Evolutionary conservation across 1,139 yeast genomes (phyloP), one percentile per base, ranked within the genome.

Genomic region (Pichia cactophila): DNA sequence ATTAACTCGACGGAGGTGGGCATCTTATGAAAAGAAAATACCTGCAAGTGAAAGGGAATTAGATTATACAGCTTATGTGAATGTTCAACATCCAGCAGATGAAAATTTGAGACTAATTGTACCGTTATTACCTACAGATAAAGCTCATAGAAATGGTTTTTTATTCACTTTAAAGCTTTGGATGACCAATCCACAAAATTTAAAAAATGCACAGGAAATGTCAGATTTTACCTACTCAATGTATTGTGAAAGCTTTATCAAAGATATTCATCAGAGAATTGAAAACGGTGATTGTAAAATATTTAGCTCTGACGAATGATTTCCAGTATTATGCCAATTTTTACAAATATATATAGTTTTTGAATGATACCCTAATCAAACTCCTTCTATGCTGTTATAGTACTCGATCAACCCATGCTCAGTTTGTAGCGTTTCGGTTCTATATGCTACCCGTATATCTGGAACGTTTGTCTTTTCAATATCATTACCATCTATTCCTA

Each of bases 381-480:
- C 31, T 23, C 48, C 49, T 33, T 41, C 47, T 14, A 51, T 2
- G n/a, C 43, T 45, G 14, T 71, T 63, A 62, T 88, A 89, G 56
- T 78, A 78, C 11, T 79, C 75, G 45, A 90, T 82, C 58, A 92
- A 74, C 44, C 78, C 83, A 49, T 79, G 71, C 66, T 92, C 98
- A 46, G 89, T 86, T 48, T 75, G 67, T 53, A 85, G 72, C 0
- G 97, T 89, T 58, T 89, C 96, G 53, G 78, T 77, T 64, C 98
- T 77, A 65, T 86, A 92, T 26, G 82, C 78, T 39, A 85, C 77
- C 61, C 98, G 78, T 47, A 90, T 83, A 58, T 84, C 82, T 3
- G 99, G 98, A 45, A 94, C 96, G 64, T 94, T 94, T 8, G 97
- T 86, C 72, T 90, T 92, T 60, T 87, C 96, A 50, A 92, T 81